These are phyloP conservation scores for Boletus reticuloceps DNA, from an alignment of 768 basidiomycete species.

Conservation along the genomic window DNA sequence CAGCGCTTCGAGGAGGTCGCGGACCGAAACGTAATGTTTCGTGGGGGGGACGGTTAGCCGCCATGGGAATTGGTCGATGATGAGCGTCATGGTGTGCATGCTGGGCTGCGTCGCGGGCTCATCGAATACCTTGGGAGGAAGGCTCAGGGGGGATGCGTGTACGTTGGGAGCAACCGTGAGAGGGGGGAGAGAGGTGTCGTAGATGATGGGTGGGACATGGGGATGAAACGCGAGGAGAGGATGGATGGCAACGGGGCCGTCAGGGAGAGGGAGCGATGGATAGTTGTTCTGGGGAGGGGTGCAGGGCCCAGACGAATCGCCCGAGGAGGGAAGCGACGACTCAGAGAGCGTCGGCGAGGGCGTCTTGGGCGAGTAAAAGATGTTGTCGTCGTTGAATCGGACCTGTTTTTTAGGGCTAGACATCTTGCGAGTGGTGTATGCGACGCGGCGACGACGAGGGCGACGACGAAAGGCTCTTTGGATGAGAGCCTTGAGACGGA, in stretches of 20 bases:
- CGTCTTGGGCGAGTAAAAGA: constrained; percentile 30
- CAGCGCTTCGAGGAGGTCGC: constrained; percentile 48
- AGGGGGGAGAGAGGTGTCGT: constrained; percentile 21
- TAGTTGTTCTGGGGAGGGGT: constrained; percentile 30
- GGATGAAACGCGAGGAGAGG: constrained; percentile 32
- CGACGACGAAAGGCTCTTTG: constrained; percentile 9
- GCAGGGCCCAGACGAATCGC: constrained; percentile 26
- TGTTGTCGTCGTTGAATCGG: constrained; percentile 32
- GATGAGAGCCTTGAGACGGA: constrained; percentile 8
- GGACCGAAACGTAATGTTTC: constrained; percentile 36
- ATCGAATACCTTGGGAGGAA: constrained; percentile 21
- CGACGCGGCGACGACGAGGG: constrained; percentile 9
- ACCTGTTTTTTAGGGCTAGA: constrained; percentile 24
- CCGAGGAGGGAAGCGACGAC: constrained; percentile 30
- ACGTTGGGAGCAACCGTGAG: constrained; percentile 20
- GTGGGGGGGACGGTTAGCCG: constrained; percentile 29
- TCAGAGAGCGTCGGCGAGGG: constrained; percentile 28
- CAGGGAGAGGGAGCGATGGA: constrained; percentile 18
- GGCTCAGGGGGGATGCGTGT: constrained; percentile 25
- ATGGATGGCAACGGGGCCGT: constrained; percentile 29
- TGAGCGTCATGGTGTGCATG: constrained; percentile 28
- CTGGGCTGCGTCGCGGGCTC: constrained; percentile 33
- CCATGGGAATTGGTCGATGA: constrained; percentile 35
- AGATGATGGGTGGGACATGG: constrained; percentile 15
- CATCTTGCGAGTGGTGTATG: constrained; percentile 15